Base-by-base conservation (phyloP, 768 basidiomycete species). In the Dacryopinax primogenitus region DNA sequence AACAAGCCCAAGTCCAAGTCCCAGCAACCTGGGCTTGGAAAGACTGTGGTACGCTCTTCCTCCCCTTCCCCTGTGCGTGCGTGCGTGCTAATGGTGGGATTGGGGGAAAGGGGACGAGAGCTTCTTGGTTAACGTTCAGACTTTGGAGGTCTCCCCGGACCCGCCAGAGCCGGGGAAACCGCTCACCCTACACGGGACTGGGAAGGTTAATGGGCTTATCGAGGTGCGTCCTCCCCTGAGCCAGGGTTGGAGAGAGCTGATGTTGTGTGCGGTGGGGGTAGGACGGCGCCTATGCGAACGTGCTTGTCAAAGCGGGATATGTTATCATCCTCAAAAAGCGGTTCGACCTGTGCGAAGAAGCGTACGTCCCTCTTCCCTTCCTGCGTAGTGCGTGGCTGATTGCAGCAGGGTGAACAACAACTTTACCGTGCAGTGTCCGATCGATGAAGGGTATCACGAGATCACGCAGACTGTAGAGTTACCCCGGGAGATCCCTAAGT, bases 401-500 rank as follows among this genome's bases (percentile, higher is more conserved):
- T 61, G 2, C 7, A 34, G 9, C 69, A 95, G 94, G 33, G 81
- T 81, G 64, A 84, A 85, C 32, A 86, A 86, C 21, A 85, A 97
- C 69, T 82, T 85, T 3, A 80, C 79, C 28, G 77, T 97, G 18
- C 84, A 88, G 72, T 98, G 96, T 74, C 96, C 96, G 1, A 86
- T 97, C 23, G 70, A 86, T 47, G 74, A 79, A 39, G 94, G 90
- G 1, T 65, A 76, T 0, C 86, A 98, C 74, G 76, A 72, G 21
- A 83, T 98, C 39, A 76, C 76, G 9, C 93, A 97, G 70, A 90
- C 86, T 0, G 92, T 97, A 62, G 79, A 82, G 18, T 79, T 99
- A 12, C 96, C 96, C 13, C 88, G 81, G 70, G 92, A 98, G 76
- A 94, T 99, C 62, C 96, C 96, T 0, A 80, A 77, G 75, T 93